These are phyloP conservation scores for Massarina eburnea DNA, from an alignment of 2,329 filamentous ascomycete species.

Conservation along the genomic window DNA sequence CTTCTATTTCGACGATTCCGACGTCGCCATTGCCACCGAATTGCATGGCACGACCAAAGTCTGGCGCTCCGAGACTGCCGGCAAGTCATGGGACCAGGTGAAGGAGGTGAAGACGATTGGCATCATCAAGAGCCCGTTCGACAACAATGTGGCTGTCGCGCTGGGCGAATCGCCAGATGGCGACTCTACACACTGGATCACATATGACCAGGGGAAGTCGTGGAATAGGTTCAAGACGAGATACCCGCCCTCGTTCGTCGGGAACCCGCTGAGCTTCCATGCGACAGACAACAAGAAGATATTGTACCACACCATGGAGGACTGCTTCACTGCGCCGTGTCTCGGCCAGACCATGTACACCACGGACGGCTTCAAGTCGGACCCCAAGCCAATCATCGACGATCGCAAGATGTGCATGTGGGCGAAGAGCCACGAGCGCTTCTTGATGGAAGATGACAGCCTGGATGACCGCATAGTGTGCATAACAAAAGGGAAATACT, in stretches of 20 bases:
- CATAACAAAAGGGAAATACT: constrained; percentile 73
- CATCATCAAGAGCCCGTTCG: constrained; percentile 76
- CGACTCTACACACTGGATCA: constrained; percentile 74
- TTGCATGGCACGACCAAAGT: constrained; percentile 60
- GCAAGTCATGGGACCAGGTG: constrained; percentile 71
- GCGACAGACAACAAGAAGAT: constrained; percentile 81
- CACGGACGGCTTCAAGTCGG: constrained; percentile 75
- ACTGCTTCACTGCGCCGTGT: constrained; percentile 43
- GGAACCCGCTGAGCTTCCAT: constrained; percentile 74
- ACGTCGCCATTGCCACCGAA: constrained; percentile 77
- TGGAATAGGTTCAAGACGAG: constrained; percentile 76
- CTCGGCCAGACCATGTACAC: constrained; percentile 67
- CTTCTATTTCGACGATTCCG: constrained; percentile 89
- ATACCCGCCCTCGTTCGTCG: constrained; percentile 52
- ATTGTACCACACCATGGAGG: constrained; percentile 65
- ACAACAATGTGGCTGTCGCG: constrained; percentile 77
- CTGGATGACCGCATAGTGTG: constrained; percentile 77
- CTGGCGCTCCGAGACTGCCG: constrained; percentile 79
- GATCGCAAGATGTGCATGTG: constrained; percentile 80
- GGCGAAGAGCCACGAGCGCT: constrained; percentile 76
- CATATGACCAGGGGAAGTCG: constrained; percentile 75
- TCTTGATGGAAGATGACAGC: constrained; percentile 66
- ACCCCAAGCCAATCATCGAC: constrained; percentile 64
- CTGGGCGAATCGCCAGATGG: constrained; percentile 56
- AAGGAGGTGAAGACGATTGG: constrained; percentile 62